These are phyloP conservation scores for Syzygium aromaticum DNA, from an alignment of 345 rosid species.

Conservation along the genomic window DNA sequence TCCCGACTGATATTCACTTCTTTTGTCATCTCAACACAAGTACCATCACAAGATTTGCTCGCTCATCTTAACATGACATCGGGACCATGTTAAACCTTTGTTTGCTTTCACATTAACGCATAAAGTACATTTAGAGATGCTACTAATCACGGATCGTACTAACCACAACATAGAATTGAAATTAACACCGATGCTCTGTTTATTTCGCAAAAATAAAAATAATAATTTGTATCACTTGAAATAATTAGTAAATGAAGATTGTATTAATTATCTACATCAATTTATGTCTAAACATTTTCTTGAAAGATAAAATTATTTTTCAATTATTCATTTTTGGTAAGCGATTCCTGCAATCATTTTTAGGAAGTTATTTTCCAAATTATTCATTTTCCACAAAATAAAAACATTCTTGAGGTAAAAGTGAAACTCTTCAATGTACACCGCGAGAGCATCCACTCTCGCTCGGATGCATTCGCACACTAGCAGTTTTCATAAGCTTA, in stretches of 20 bases:
- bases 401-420: neutral
- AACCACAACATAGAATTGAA: neutral
- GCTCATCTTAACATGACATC: neutral
- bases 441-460: neutral
- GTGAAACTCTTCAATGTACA: no score
- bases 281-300: neutral
- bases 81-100: fast-evolving
- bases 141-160: neutral
- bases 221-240: neutral
- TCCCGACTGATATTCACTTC: neutral
- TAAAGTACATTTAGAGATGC: neutral
- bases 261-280: neutral
- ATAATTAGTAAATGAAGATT: neutral
- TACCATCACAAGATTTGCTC: neutral
- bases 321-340: neutral
- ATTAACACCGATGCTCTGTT: neutral
- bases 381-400: neutral
- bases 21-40: fast-evolving
- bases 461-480: neutral
- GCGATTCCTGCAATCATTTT: neutral
- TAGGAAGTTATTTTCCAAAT: neutral
- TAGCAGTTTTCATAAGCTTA: neutral
- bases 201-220: neutral
- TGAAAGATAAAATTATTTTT: neutral
- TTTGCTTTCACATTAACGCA: fast-evolving